These are phyloP conservation scores for Cladorrhinum samala DNA, from an alignment of 495 filamentous ascomycete genomes.

Conservation along the genomic window DNA sequence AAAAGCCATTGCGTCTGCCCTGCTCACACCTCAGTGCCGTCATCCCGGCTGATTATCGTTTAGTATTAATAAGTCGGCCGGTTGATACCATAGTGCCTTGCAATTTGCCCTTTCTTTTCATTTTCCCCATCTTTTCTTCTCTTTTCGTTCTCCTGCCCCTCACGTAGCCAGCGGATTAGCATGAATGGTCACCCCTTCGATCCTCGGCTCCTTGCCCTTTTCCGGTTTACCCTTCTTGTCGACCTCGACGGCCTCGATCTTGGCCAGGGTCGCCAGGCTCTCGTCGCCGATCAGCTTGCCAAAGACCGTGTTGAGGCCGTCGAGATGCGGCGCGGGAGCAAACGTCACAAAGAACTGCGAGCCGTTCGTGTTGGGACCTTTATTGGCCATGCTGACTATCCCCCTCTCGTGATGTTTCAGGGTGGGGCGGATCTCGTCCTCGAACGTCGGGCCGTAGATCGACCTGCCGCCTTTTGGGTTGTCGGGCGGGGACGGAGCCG, in stretches of 20 bases:
- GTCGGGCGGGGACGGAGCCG: conserved; percentile 47
- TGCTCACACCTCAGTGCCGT: too few relatives aligned
- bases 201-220: conserved; percentile 49
- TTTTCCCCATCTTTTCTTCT: too few relatives aligned
- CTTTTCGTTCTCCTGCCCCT: conserved; percentile 17
- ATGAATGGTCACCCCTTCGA: conserved; percentile 78
- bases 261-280: conserved; percentile 61
- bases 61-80: too few relatives aligned
- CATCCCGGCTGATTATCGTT: too few relatives aligned
- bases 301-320: conserved; percentile 91
- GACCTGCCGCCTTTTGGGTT: conserved; percentile 75
- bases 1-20: too few relatives aligned
- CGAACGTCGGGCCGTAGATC: conserved; percentile 77
- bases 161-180: conserved; percentile 85
- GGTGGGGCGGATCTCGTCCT: conserved; percentile 86
- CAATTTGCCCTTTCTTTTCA: too few relatives aligned
- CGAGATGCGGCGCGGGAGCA: conserved; percentile 81
- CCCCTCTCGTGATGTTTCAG: conserved; percentile 82
- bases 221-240: conserved; percentile 87
- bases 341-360: conserved; percentile 93
- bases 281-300: conserved; percentile 68
- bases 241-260: conserved; percentile 69
- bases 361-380: conserved; percentile 77
- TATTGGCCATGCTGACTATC: conserved; percentile 91
- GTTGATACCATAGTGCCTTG: too few relatives aligned